Evolutionary conservation across 169 alveolate species (phyloP).

Genomic region (Hammondia hammondi): DNA sequence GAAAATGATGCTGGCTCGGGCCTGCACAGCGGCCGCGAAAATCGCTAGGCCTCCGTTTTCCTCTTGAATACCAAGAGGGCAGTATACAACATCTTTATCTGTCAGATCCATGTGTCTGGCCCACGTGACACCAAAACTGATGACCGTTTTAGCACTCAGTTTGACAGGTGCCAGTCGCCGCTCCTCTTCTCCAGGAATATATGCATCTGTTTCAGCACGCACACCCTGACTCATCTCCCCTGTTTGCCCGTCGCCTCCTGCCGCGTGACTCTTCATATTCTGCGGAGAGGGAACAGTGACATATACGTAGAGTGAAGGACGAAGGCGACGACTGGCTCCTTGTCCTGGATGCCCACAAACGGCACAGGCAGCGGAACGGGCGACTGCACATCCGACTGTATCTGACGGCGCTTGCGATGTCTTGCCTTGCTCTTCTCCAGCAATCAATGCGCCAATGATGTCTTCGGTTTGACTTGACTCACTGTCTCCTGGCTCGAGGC

Average conservation of each 20-base stretch:
- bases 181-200: not conserved
- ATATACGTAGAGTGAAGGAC: not conserved
- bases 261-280: not conserved
- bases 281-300: not conserved
- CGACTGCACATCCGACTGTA: not conserved
- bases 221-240: not conserved
- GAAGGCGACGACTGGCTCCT: not conserved
- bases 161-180: not conserved
- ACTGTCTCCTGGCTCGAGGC: constrained; percentile 13
- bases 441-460: not conserved
- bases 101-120: not conserved
- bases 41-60: constrained; percentile 13
- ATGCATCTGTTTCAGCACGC: not conserved
- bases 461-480: not conserved
- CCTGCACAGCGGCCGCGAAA: constrained; percentile 12
- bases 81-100: not conserved
- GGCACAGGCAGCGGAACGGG: not conserved
- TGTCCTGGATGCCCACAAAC: not conserved
- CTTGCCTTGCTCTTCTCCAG: not conserved
- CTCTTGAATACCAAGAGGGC: not conserved
- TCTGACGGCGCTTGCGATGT: not conserved
- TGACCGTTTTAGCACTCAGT: not conserved
- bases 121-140: constrained; percentile 21
- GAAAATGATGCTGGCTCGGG: constrained; percentile 21
- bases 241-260: not conserved